Percentiles rank a stretch among this genome's conserved stretches.
Evolutionary conservation across 2,329 filamentous ascomycete genomes (phyloP).

Genomic region (Paracoccidioides lutzii): DNA sequence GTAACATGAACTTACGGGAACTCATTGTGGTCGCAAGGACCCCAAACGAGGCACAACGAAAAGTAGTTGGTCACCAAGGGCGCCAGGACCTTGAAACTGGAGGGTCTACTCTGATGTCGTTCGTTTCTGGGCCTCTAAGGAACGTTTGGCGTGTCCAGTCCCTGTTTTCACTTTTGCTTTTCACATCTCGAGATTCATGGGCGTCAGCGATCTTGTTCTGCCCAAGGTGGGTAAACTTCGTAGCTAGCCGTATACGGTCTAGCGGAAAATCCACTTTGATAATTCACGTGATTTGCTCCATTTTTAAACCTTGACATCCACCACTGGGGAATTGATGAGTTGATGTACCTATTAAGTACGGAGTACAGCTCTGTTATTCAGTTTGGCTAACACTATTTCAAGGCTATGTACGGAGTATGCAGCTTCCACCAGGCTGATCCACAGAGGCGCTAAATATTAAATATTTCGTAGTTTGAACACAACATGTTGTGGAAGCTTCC

Average conservation of each 20-base stretch:
- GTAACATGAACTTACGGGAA: constrained; percentile 38
- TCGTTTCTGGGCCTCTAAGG: neutral
- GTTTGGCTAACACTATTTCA: no score
- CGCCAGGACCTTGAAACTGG: neutral
- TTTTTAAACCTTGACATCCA: neutral
- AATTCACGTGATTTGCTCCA: no score
- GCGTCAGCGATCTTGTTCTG: neutral
- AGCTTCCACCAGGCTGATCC: no score
- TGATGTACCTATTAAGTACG: neutral
- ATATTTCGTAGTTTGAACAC: no score
- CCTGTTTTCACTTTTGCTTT: neutral
- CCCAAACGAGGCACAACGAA: constrained; percentile 28
- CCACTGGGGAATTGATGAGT: neutral
- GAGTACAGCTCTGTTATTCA: no score
- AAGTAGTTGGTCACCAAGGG: constrained; percentile 3
- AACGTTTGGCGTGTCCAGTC: neutral
- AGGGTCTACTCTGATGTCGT: neutral
- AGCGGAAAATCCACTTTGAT: neutral
- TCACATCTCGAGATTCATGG: neutral
- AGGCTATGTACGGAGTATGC: no score
- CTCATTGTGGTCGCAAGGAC: constrained; percentile 43
- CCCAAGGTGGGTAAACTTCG: neutral
- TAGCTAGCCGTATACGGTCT: neutral
- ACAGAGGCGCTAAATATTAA: no score
- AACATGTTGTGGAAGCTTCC: no score